Evolutionary conservation across 257 asterid genomes (phyloP).

Genomic region (Paraleonurus japonicus): DNA sequence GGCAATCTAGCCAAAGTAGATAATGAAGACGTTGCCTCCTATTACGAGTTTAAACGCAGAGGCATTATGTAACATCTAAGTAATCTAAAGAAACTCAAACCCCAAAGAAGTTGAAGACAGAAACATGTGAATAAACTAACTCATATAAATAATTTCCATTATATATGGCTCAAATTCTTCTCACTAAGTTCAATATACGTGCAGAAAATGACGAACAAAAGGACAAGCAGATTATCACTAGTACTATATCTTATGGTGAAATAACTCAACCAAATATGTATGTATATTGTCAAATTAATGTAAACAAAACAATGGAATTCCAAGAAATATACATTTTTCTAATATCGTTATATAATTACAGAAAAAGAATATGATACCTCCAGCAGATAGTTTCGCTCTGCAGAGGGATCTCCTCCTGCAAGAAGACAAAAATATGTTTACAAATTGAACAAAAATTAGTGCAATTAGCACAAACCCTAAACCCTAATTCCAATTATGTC

Average conservation of each 20-base stretch:
- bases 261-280: background rate
- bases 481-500: background rate
- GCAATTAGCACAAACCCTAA: constrained; percentile 5
- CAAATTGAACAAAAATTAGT: background rate
- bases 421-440: background rate
- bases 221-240: background rate
- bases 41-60: constrained; percentile 13
- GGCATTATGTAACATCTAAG: background rate
- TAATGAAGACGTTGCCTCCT: constrained; percentile 67
- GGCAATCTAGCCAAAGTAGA: constrained; percentile 68
- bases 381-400: constrained; percentile 51
- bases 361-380: constrained; percentile 46
- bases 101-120: background rate
- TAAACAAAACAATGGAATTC: background rate
- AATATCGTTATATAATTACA: background rate
- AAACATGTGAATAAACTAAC: background rate
- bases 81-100: constrained; percentile 6
- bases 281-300: background rate
- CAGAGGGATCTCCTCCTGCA: constrained; percentile 79
- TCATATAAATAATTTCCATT: background rate
- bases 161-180: background rate
- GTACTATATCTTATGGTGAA: background rate
- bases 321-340: background rate
- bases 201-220: too few relatives aligned
- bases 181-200: background rate